Evolutionary conservation across 345 rosid species (phyloP).

Genomic region (Murraya paniculata): DNA sequence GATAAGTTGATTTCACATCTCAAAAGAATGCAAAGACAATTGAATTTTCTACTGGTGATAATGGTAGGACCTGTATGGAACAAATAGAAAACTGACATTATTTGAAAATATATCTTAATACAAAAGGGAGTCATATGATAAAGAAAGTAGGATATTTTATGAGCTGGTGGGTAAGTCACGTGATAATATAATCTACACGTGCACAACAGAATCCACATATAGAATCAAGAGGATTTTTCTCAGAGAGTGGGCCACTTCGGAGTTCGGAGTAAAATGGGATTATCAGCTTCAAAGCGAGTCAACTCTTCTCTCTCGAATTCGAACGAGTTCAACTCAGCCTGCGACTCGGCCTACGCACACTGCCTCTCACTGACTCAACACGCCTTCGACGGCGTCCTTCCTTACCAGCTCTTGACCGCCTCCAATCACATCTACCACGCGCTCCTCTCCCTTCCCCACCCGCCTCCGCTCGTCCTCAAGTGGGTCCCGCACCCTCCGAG

Average conservation of each 20-base stretch:
- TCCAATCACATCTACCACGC: constrained; percentile 53
- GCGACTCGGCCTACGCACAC: constrained; percentile 58
- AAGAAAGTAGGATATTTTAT: too few relatives aligned
- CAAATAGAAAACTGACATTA: too few relatives aligned
- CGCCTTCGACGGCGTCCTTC: constrained; percentile 71
- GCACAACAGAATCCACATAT: background rate
- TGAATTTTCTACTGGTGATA: too few relatives aligned
- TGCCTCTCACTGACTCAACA: constrained; percentile 70
- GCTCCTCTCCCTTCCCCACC: constrained; percentile 28
- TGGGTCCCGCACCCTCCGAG: constrained; percentile 79
- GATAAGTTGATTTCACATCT: too few relatives aligned
- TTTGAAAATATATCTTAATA: background rate
- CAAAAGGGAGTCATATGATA: too few relatives aligned
- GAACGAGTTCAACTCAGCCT: constrained; percentile 53
- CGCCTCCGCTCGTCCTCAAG: constrained; percentile 38
- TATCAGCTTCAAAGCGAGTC: constrained; percentile 59
- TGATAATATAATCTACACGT: background rate
- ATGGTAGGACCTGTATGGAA: too few relatives aligned
- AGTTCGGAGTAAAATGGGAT: constrained; percentile 36
- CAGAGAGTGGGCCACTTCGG: too few relatives aligned
- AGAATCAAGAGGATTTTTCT: background rate
- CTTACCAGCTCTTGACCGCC: constrained; percentile 74
- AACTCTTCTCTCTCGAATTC: constrained; percentile 36
- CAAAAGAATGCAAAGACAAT: too few relatives aligned
- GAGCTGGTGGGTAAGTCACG: background rate